These are phyloP conservation scores for Fonsecaea pugnacius DNA, from an alignment of 2,329 filamentous ascomycete species.

Conservation along the genomic window DNA sequence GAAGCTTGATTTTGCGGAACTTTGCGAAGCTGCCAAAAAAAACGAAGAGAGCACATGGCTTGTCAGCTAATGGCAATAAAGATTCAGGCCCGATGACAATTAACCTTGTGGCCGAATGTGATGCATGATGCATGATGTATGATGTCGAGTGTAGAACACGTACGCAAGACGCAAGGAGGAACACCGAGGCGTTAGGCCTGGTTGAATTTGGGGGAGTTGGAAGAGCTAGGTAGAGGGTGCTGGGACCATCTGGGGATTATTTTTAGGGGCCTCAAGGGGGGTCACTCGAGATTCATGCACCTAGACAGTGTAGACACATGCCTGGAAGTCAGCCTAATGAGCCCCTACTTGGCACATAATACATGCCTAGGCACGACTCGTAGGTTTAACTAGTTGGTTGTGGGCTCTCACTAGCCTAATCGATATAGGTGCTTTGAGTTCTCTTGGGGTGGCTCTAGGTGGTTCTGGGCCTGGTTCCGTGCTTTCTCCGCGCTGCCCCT, in stretches of 20 bases:
- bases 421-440: not conserved
- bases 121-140: constrained; percentile 1
- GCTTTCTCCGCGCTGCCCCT: not conserved
- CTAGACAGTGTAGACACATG: too few species aligned
- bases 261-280: not conserved
- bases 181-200: not conserved
- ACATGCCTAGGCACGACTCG: too few species aligned
- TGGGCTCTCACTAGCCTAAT: not conserved
- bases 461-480: not conserved
- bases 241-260: not conserved
- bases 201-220: not conserved
- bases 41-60: not conserved
- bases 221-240: not conserved
- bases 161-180: not conserved
- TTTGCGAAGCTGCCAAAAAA: not conserved
- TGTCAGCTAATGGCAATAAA: not conserved
- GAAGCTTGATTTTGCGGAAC: not conserved
- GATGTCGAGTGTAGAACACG: not conserved
- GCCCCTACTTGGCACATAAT: too few species aligned
- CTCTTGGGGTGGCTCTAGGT: not conserved
- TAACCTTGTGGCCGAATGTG: not conserved
- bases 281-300: too few species aligned
- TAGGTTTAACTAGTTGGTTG: not conserved
- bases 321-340: too few species aligned
- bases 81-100: not conserved